Conservation (phyloP, 73 alveolate species). For the Paramecium sonneborni region DNA sequence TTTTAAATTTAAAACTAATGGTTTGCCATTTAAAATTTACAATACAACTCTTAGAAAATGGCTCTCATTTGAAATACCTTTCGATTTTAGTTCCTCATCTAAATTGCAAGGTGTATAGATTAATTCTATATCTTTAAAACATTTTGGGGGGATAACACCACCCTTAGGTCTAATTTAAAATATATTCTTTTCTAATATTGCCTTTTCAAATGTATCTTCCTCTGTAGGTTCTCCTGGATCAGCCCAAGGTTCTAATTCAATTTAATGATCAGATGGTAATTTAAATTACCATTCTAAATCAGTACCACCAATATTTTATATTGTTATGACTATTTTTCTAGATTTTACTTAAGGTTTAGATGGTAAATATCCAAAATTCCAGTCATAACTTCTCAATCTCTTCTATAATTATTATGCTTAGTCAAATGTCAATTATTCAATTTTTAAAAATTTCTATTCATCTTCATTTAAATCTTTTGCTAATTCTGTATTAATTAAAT, state of each 20-base stretch:
- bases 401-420: constrained; percentile 62
- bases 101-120: constrained; percentile 74
- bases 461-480: constrained; percentile 88
- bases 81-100: constrained; percentile 37
- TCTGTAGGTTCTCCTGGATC: constrained; percentile 98
- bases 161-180: constrained; percentile 94
- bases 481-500: constrained; percentile 88
- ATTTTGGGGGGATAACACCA: constrained; percentile 89
- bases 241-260: constrained; percentile 99
- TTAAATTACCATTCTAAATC: constrained; percentile 93
- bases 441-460: constrained; percentile 84
- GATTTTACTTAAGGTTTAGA: constrained; percentile 82
- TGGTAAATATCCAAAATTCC: constrained; percentile 94
- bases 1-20: constrained; percentile 87
- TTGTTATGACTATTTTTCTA: constrained; percentile 87
- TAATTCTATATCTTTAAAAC: constrained; percentile 81
- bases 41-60: constrained; percentile 90
- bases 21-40: constrained; percentile 96
- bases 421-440: constrained; percentile 71
- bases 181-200: constrained; percentile 89
- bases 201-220: constrained; percentile 95
- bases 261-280: constrained; percentile 91
- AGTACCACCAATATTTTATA: constrained; percentile 97
- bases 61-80: constrained; percentile 59
- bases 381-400: constrained; percentile 76